Percentiles rank a stretch among this genome's conserved stretches.
Conservation (phyloP, 305 asterid species). For the Ilex paraguariensis region DNA sequence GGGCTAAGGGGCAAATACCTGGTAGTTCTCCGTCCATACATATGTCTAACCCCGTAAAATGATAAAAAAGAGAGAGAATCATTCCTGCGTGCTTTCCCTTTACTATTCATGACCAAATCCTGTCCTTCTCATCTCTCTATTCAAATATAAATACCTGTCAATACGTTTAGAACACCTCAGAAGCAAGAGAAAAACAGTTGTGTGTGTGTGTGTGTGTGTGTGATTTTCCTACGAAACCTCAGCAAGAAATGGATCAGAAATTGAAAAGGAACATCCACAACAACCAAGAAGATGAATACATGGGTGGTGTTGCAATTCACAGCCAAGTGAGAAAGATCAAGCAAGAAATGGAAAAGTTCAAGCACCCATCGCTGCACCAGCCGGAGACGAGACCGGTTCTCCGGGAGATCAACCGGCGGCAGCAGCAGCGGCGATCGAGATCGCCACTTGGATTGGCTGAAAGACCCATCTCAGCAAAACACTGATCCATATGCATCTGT, state of each 20-base stretch:
- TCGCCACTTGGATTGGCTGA: conserved; percentile 44
- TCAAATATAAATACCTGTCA: background rate
- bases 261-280: conserved; percentile 1
- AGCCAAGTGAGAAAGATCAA: conserved; percentile 20
- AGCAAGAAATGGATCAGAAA: background rate
- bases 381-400: conserved; percentile 6
- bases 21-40: no score
- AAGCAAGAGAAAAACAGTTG: background rate
- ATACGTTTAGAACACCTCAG: background rate
- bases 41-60: no score
- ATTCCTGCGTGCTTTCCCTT: no score
- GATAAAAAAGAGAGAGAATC: no score
- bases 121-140: background rate
- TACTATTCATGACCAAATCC: background rate
- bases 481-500: background rate
- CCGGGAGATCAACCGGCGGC: background rate
- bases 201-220: background rate
- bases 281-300: background rate
- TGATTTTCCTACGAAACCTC: background rate
- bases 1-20: no score
- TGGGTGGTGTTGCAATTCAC: conserved; percentile 3
- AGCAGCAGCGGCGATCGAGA: conserved; percentile 1
- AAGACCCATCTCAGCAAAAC: conserved; percentile 26
- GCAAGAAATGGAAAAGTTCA: conserved; percentile 24
- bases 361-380: conserved; percentile 12